A percentile compares a stretch with the other conserved stretches of the same genome.
phyloP scores from a whole-genome alignment of 805 yeast species.

The Debaryomyces castellii region DNA sequence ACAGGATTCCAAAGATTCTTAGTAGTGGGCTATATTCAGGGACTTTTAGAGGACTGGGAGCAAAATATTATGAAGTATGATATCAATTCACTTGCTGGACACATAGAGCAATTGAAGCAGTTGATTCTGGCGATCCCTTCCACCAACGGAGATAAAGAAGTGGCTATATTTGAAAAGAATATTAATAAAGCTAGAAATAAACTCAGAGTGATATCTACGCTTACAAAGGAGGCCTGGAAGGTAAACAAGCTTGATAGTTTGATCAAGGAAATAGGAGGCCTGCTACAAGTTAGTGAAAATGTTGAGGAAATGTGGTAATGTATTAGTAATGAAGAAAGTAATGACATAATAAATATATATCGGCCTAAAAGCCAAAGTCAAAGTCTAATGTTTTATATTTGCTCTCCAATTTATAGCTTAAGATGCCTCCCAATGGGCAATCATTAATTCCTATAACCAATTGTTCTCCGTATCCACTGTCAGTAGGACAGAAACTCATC shows the following conservation, averaged over 20 bases:
- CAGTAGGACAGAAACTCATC: constrained; percentile 44
- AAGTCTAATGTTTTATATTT: constrained; percentile 36
- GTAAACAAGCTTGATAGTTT: constrained; percentile 29
- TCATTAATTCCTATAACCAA: constrained; percentile 57
- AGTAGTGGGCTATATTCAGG: constrained; percentile 65
- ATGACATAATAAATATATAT: not conserved
- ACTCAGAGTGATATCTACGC: constrained; percentile 48
- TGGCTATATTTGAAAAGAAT: constrained; percentile 52
- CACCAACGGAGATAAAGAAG: constrained; percentile 54
- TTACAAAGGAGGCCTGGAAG: constrained; percentile 30
- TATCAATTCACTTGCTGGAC: constrained; percentile 17
- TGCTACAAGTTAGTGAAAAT: constrained; percentile 34
- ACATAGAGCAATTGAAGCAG: constrained; percentile 30
- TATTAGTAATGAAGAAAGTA: not conserved
- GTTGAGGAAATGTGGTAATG: constrained; percentile 44
- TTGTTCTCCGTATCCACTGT: constrained; percentile 44
- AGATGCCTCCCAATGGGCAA: constrained; percentile 55
- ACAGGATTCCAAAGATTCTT: constrained; percentile 72
- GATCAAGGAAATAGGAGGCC: constrained; percentile 38
- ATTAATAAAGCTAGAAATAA: constrained; percentile 60
- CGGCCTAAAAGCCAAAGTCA: constrained; percentile 30
- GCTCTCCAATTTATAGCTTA: constrained; percentile 45
- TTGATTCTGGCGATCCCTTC: constrained; percentile 17
- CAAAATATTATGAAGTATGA: constrained; percentile 15
- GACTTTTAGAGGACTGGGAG: constrained; percentile 45